These are phyloP conservation scores for Beauveria sp. DNA, from an alignment of 2,329 filamentous ascomycete species.

Conservation along the genomic window DNA sequence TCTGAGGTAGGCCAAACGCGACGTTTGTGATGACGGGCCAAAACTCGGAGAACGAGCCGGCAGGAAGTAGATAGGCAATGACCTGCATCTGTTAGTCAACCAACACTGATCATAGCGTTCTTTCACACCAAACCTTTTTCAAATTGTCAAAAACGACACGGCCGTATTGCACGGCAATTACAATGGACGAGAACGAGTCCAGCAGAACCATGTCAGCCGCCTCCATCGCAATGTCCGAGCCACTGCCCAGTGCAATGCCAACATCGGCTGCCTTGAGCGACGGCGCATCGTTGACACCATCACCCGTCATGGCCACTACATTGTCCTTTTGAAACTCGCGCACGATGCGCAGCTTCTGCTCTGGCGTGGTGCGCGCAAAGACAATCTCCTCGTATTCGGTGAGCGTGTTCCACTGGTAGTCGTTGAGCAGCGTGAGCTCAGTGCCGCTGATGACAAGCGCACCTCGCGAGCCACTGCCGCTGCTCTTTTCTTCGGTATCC, in stretches of 20 bases:
- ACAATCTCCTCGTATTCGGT: slow-evolving; percentile 61
- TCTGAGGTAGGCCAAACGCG: slow-evolving; percentile 63
- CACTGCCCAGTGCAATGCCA: slow-evolving; percentile 73
- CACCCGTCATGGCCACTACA: slow-evolving; percentile 77
- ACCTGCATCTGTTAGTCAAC: slow-evolving; percentile 14
- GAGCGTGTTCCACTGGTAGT: slow-evolving; percentile 61
- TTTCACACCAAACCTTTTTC: slow-evolving; percentile 45
- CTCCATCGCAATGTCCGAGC: slow-evolving; percentile 75
- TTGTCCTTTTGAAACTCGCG: slow-evolving; percentile 59
- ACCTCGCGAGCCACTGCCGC: slow-evolving; percentile 18
- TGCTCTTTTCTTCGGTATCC: slow-evolving; percentile 18
- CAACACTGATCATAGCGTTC: background rate
- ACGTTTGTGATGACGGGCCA: slow-evolving; percentile 70
- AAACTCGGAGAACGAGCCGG: slow-evolving; percentile 68
- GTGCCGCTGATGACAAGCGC: slow-evolving; percentile 58
- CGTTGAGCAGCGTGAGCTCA: slow-evolving; percentile 58
- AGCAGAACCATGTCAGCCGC: slow-evolving; percentile 77
- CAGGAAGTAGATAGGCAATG: slow-evolving; percentile 64
- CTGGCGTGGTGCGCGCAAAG: slow-evolving; percentile 68
- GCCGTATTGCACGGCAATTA: slow-evolving; percentile 65
- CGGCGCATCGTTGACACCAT: slow-evolving; percentile 81
- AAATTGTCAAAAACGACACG: slow-evolving; percentile 74
- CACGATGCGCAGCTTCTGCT: slow-evolving; percentile 76
- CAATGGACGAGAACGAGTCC: slow-evolving; percentile 64
- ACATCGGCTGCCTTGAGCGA: slow-evolving; percentile 75